Percentiles rank a stretch among this genome's conserved stretches.
These are phyloP conservation scores for Lactarius indigo DNA, from an alignment of 768 basidiomycete genomes.

Conservation along the genomic window DNA sequence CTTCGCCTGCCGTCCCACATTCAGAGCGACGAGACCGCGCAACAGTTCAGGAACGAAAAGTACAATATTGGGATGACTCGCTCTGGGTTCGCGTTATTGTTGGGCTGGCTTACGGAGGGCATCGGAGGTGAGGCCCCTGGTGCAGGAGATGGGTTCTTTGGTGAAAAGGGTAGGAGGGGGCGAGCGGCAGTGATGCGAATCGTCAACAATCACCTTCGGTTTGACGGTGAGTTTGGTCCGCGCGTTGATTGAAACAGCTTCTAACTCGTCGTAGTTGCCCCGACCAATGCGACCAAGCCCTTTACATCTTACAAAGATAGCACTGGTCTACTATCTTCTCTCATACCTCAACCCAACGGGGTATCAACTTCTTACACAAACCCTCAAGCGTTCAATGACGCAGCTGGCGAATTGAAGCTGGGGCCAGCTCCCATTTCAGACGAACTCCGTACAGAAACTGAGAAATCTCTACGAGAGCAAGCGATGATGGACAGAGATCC, in stretches of 20 bases:
- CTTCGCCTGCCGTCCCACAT: constrained; percentile 82
- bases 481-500: constrained; percentile 71
- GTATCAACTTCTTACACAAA: constrained; percentile 49
- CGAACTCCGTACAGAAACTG: constrained; percentile 76
- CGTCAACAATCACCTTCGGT: constrained; percentile 88
- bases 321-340: constrained; percentile 76
- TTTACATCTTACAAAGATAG: constrained; percentile 78
- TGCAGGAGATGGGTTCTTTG: constrained; percentile 71
- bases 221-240: constrained; percentile 62
- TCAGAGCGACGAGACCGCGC: constrained; percentile 74
- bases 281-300: constrained; percentile 61
- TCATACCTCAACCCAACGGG: constrained; percentile 62
- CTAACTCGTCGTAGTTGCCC: constrained; percentile 51
- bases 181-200: constrained; percentile 90
- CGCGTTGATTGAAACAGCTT: constrained; percentile 25
- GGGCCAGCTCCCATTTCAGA: constrained; percentile 78
- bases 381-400: constrained; percentile 69
- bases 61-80: constrained; percentile 87
- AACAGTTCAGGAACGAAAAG: constrained; percentile 85
- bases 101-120: constrained; percentile 96
- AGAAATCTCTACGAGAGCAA: constrained; percentile 76
- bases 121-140: constrained; percentile 83
- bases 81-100: constrained; percentile 85
- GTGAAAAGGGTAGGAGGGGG: constrained; percentile 78
- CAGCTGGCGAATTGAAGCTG: constrained; percentile 77